Evolutionary conservation across 78 protist species (phyloP).

Genomic region (Acrasis kona): DNA sequence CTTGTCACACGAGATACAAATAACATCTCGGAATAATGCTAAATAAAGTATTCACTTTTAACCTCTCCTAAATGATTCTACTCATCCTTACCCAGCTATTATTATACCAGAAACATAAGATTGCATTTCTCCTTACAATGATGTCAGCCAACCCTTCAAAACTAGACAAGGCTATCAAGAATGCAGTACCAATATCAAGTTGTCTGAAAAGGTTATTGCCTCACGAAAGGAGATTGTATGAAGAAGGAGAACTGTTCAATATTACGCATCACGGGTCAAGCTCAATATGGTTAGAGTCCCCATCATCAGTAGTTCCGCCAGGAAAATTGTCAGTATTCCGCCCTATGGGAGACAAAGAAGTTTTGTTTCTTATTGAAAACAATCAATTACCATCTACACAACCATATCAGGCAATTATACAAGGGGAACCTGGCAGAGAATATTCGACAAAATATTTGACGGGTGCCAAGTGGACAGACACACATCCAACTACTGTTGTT

Average conservation of each 20-base stretch:
- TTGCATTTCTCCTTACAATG: too few species aligned
- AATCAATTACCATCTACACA: constrained; percentile 47
- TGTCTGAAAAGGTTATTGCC: constrained; percentile 17
- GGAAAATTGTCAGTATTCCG: constrained; percentile 24
- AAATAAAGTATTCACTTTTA: too few species aligned
- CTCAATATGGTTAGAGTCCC: constrained; percentile 28
- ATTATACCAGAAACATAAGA: too few species aligned
- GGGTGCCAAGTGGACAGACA: constrained; percentile 51
- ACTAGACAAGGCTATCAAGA: too few species aligned
- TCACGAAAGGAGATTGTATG: constrained; percentile 13
- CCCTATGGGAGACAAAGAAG: constrained; percentile 41
- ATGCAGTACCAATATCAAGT: too few species aligned
- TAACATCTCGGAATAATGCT: too few species aligned
- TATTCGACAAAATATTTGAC: constrained; percentile 44
- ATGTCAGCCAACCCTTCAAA: too few species aligned
- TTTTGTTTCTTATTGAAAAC: constrained; percentile 17
- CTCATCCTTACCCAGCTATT: too few species aligned
- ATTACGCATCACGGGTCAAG: constrained; percentile 40
- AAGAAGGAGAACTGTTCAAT: constrained; percentile 19
- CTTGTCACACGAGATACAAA: too few species aligned
- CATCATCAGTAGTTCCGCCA: background rate
- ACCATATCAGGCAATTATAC: constrained; percentile 63
- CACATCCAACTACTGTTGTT: constrained; percentile 54
- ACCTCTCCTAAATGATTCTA: too few species aligned
- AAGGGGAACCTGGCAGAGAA: constrained; percentile 42